These are phyloP conservation scores for Lactifluus hygrophoroides DNA, from an alignment of 768 basidiomycete genomes.

Conservation along the genomic window DNA sequence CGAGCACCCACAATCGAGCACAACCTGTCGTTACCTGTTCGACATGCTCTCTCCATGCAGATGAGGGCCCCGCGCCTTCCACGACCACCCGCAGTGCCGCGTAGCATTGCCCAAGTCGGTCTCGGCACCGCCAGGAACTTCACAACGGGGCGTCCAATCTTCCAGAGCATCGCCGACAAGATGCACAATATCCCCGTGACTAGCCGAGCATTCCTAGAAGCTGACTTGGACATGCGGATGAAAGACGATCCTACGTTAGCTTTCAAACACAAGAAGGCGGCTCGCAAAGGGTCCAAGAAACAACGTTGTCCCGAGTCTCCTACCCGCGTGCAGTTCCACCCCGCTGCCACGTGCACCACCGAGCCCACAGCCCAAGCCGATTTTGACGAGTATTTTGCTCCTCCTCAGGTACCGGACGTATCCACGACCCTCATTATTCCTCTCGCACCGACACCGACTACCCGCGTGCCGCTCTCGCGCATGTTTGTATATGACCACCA, in stretches of 20 bases:
- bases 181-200: constrained; percentile 57
- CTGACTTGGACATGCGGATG: constrained; percentile 55
- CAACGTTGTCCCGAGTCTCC: constrained; percentile 22
- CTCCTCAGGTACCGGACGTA: constrained; percentile 30
- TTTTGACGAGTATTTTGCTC: constrained; percentile 57
- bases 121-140: constrained; percentile 72
- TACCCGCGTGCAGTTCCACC: constrained; percentile 12
- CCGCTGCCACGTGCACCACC: constrained; percentile 23
- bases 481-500: constrained; percentile 21
- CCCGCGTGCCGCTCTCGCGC: constrained; percentile 49
- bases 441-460: constrained; percentile 64
- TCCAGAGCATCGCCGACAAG: constrained; percentile 73
- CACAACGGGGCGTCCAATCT: constrained; percentile 61
- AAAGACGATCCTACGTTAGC: constrained; percentile 34
- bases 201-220: constrained; percentile 64
- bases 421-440: constrained; percentile 68
- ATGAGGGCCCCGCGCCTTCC: constrained; percentile 47
- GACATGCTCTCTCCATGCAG: constrained; percentile 41
- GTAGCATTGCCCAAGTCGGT: constrained; percentile 56
- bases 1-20: constrained; percentile 38
- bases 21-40: constrained; percentile 48
- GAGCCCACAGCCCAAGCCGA: constrained; percentile 28
- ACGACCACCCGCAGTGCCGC: constrained; percentile 41
- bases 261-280: constrained; percentile 22
- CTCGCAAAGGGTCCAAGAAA: constrained; percentile 21